phyloP scores from a whole-genome alignment of 2,329 filamentous ascomycete species.

The Fusarium sp. region DNA sequence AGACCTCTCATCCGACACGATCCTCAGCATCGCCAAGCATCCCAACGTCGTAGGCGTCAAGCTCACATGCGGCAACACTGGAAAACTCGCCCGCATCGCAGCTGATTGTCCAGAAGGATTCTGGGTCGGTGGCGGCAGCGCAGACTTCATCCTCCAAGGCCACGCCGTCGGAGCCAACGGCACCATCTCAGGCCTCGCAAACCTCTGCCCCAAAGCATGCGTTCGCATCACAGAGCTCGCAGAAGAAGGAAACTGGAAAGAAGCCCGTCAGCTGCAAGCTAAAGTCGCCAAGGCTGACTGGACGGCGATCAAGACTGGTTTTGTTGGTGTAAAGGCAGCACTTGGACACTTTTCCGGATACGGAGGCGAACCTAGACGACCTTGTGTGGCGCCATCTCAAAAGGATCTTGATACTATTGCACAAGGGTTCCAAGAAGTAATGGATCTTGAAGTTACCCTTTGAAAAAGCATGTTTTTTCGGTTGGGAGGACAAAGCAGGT shows the following conservation, averaged over 20 bases:
- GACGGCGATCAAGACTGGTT: constrained; percentile 61
- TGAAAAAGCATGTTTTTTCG: constrained; percentile 13
- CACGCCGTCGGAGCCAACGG: constrained; percentile 55
- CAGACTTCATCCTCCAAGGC: constrained; percentile 57
- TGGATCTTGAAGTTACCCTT: constrained; percentile 47
- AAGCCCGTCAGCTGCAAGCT: constrained; percentile 53
- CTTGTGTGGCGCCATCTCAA: constrained; percentile 51
- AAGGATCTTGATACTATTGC: constrained; percentile 51
- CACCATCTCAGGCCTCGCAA: constrained; percentile 56
- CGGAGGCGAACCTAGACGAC: constrained; percentile 54
- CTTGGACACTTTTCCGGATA: constrained; percentile 56
- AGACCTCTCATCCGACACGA: constrained; percentile 70
- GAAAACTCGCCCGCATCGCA: constrained; percentile 66
- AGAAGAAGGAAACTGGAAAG: constrained; percentile 48
- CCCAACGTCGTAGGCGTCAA: constrained; percentile 74
- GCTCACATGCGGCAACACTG: constrained; percentile 74
- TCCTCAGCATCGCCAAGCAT: constrained; percentile 64
- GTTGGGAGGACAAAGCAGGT: constrained; percentile 13
- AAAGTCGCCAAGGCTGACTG: constrained; percentile 60
- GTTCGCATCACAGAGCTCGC: constrained; percentile 51
- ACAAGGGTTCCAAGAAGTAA: constrained; percentile 53
- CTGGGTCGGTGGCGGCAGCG: constrained; percentile 54
- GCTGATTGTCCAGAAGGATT: constrained; percentile 53
- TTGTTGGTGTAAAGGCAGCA: constrained; percentile 61
- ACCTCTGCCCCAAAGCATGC: constrained; percentile 54